Evolutionary conservation across 208 protist genomes (phyloP), one percentile per base, ranked within the genome.

Genomic region (Phytomonas sp.): DNA sequence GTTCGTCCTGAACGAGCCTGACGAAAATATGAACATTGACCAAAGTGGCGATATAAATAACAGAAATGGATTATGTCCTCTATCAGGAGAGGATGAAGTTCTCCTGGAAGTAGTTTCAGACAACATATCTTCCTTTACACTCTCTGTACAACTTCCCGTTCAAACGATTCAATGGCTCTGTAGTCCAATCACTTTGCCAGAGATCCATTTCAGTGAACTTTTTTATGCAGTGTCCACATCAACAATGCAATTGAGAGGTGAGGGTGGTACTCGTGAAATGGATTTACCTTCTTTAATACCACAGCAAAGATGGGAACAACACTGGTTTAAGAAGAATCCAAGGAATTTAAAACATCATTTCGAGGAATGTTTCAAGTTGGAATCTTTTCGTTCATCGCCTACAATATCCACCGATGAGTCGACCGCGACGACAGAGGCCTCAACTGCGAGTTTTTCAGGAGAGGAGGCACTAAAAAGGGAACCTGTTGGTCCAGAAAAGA

Each of bases 331-430:
- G 3, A 62, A 61, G 19, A 70, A 70, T 70, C 49, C 33, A 31
- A 59, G 3, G n/a, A 61, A 70, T 70, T 32, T 62, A 30, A 67
- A 70, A 23, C 30, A n/a, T 12, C 2, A 29, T 67, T 56, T 31
- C 14, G 40, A 49, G 40, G 3, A 4, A 2, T 49, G 7, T 4
- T 49, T 49, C 40, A 12, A 1, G 6, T 49, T 49, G 14, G 40
- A 49, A 49, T 49, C 40, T 19, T 49, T 16, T 49, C 14, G 12
- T 49, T 16, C 3, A 49, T 19, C 40, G 40, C 40, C 6, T 19
- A 2, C 19, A 23, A 49, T 49, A 23, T 19, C 2, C 40, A 49
- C 40, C 12, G 40, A 49, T 49, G 12, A 23, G 7, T 49, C 12
- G 40, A 16, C 6, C 19, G 6, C 1, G 40, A 49, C 40, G 14